A percentile compares a stretch with the other conserved stretches of the same genome.
phyloP scores from a whole-genome alignment of 2,329 filamentous ascomycete genomes.

The Colletotrichum abscissum region DNA sequence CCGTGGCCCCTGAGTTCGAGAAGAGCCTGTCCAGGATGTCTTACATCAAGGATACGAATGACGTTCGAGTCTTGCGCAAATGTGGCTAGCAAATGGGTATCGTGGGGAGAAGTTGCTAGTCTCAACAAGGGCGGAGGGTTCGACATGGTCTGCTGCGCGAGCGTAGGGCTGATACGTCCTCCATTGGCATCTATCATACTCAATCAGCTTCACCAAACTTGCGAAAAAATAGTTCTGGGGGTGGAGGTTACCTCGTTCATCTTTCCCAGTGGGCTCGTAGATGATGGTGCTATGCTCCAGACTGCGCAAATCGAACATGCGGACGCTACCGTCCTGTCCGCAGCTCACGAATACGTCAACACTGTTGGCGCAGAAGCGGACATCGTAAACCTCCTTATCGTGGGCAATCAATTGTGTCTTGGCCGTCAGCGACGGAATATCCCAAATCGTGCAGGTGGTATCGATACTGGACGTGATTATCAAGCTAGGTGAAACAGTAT shows the following conservation, averaged over 20 bases:
- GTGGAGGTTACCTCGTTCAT: conserved; percentile 68
- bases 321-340: conserved; percentile 95
- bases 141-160: conserved; percentile 81
- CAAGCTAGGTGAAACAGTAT: conserved; percentile 93
- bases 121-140: conserved; percentile 83
- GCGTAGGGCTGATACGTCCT: conserved; percentile 77
- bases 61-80: conserved; percentile 94
- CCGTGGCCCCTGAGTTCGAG: conserved; percentile 92
- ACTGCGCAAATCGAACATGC: conserved; percentile 98
- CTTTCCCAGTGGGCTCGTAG: conserved; percentile 94
- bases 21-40: conserved; percentile 94
- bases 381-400: conserved; percentile 98
- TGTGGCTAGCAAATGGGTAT: conserved; percentile 95
- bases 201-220: conserved; percentile 3
- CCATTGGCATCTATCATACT: conserved; percentile 61
- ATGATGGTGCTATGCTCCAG: conserved; percentile 99
- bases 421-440: conserved; percentile 95
- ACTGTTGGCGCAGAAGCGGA: conserved; percentile 96
- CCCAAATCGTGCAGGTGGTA: conserved; percentile 99
- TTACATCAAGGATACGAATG: conserved; percentile 94
- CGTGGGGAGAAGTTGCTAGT: conserved; percentile 91
- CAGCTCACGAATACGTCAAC: conserved; percentile 99
- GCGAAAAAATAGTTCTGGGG: too few species aligned
- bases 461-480: conserved; percentile 99
- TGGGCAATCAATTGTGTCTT: conserved; percentile 99